Evolutionary conservation across 345 rosid genomes (phyloP), one percentile per base, ranked within the genome.

Genomic region (Citrus unshiu): DNA sequence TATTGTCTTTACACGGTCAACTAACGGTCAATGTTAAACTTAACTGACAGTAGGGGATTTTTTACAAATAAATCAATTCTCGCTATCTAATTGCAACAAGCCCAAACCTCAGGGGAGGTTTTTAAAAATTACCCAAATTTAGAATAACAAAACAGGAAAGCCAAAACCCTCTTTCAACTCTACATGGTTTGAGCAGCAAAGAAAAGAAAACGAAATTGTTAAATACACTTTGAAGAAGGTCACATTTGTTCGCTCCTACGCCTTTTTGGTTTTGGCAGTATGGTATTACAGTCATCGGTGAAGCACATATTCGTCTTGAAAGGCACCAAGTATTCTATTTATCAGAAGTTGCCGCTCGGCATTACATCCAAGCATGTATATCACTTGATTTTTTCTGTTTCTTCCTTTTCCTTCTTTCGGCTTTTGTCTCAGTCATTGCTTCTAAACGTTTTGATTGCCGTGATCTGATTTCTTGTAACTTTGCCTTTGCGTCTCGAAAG

Each of bases 401-500:
- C 80, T 89, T 92, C 91, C 82, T 90, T 82, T 84, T 88, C n/a
- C 83, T 87, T 35, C 83, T 91, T 74, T 87, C 92, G 18, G 78
- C 73, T 81, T 87, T 88, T 0, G 88, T 87, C 19, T 93, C 94
- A 18, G 72, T 67, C 70, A 89, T 85, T 40, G 86, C 87, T 68
- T 80, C 89, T 78, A 79, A 46, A 5, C 92, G 90, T 83, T 89
- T 89, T 6, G 92, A 86, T 62, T 88, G 92, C 62, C 80, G 81
- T 8, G 90, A 68, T 9, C 90, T 86, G 72, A 93, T 90, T 83
- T 90, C 94, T 83, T 81, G 79, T 81, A 94, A 74, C 87, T 92
- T 97, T 7, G 73, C 83, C 79, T 90, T 93, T 5, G 98, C 98
- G 79, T 92, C 94, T 77, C 58, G 88, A 82, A 94, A 92, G n/a